Conservation (phyloP, 768 basidiomycete genomes). For the Epithele typhae region DNA sequence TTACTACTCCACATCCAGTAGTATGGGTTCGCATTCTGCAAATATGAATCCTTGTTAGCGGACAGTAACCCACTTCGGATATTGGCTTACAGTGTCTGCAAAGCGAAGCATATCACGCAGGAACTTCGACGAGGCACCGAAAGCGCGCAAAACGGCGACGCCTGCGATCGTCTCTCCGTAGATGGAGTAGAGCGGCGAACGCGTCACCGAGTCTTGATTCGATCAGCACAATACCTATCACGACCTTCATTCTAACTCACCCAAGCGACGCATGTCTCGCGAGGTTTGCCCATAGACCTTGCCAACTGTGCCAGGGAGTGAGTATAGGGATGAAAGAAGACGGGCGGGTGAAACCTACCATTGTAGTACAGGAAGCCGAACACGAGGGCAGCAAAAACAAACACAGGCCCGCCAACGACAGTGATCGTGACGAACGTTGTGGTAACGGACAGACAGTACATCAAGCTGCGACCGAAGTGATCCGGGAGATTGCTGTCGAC, state of each 20-base stretch:
- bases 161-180: slow-evolving; percentile 51
- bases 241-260: too few species aligned
- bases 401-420: slow-evolving; percentile 73
- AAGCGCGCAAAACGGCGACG: slow-evolving; percentile 64
- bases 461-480: slow-evolving; percentile 76
- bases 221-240: too few species aligned
- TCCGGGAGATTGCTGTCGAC: slow-evolving; percentile 82
- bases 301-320: slow-evolving; percentile 29
- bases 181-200: slow-evolving; percentile 48
- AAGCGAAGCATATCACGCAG: slow-evolving; percentile 79
- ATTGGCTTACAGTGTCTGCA: slow-evolving; percentile 67
- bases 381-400: slow-evolving; percentile 53
- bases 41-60: slow-evolving; percentile 7
- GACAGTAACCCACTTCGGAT: slow-evolving; percentile 1
- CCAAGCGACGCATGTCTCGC: slow-evolving; percentile 77
- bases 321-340: slow-evolving; percentile 23
- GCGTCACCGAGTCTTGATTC: slow-evolving; percentile 41
- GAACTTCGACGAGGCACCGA: slow-evolving; percentile 85
- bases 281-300: slow-evolving; percentile 80
- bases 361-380: slow-evolving; percentile 68
- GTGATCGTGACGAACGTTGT: slow-evolving; percentile 76
- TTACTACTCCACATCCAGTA: slow-evolving; percentile 91
- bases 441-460: slow-evolving; percentile 62
- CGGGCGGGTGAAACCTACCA: slow-evolving; percentile 38
- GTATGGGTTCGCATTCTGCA: slow-evolving; percentile 62